These are phyloP conservation scores for Microcera coccophila DNA, from an alignment of 2,329 filamentous ascomycete genomes.

Conservation along the genomic window DNA sequence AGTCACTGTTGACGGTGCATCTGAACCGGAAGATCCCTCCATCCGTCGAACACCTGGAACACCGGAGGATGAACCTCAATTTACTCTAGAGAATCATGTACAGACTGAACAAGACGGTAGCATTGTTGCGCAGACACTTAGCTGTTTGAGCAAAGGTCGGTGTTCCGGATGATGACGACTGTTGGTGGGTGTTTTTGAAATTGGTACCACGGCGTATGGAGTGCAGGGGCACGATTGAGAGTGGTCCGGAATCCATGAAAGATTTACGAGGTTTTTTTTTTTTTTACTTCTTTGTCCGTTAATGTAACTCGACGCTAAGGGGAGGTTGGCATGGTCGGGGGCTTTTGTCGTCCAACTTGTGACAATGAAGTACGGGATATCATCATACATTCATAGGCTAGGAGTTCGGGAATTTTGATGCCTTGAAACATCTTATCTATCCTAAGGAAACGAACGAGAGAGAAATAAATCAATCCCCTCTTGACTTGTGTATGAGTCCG, in stretches of 20 bases:
- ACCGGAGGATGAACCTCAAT: constrained; percentile 16
- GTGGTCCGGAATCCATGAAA: constrained; percentile 12
- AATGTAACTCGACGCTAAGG: not conserved
- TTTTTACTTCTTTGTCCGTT: constrained; percentile 20
- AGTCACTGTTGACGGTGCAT: constrained; percentile 13
- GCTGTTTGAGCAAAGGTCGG: not conserved
- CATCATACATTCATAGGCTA: constrained; percentile 24
- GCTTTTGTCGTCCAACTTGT: constrained; percentile 15
- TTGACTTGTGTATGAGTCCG: no score
- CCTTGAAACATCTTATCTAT: constrained; percentile 2
- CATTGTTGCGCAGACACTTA: no score
- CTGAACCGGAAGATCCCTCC: constrained; percentile 8
- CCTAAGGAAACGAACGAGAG: no score
- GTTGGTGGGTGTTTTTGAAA: constrained; percentile 9
- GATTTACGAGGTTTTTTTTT: constrained; percentile 8
- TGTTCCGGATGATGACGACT: constrained; percentile 1
- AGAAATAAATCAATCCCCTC: no score
- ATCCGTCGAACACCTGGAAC: constrained; percentile 12
- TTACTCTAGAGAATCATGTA: constrained; percentile 10
- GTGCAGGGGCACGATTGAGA: constrained; percentile 21
- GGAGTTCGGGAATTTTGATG: constrained; percentile 21
- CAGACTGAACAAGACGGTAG: not conserved
- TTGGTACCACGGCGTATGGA: constrained; percentile 26
- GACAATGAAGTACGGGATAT: not conserved
- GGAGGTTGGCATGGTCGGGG: not conserved